These are phyloP conservation scores for Trametes punicea DNA, from an alignment of 768 basidiomycete species.

Conservation along the genomic window DNA sequence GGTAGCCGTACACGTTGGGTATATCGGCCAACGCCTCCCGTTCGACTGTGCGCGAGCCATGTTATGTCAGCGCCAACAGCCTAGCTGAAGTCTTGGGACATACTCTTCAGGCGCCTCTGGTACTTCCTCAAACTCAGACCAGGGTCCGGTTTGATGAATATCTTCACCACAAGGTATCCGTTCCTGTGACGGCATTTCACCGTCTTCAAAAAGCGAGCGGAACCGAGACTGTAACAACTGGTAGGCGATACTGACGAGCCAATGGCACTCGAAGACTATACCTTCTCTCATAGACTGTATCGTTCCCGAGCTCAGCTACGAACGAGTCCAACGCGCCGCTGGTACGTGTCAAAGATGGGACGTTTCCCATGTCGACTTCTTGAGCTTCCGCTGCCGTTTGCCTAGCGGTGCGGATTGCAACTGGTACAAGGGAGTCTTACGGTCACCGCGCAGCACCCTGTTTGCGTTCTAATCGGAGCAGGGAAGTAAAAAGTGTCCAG, in stretches of 20 bases:
- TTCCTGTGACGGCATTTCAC: slow-evolving; percentile 84
- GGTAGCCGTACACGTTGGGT: slow-evolving; percentile 85
- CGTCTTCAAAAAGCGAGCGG: slow-evolving; percentile 71
- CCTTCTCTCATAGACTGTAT: slow-evolving; percentile 93
- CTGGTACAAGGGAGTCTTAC: no score
- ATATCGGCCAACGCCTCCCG: slow-evolving; percentile 81
- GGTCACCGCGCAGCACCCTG: no score
- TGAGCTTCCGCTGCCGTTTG: no score
- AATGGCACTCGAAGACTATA: slow-evolving; percentile 32
- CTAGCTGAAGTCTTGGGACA: slow-evolving; percentile 13
- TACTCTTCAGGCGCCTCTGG: slow-evolving; percentile 75
- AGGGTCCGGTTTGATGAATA: slow-evolving; percentile 94
- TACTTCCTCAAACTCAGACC: slow-evolving; percentile 73
- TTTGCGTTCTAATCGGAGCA: no score
- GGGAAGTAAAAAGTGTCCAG: no score
- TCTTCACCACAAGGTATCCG: slow-evolving; percentile 86
- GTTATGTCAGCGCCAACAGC: neutral
- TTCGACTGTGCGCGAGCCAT: slow-evolving; percentile 47
- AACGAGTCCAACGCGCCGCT: slow-evolving; percentile 86
- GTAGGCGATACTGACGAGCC: neutral
- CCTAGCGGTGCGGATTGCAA: no score
- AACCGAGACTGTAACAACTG: slow-evolving; percentile 49
- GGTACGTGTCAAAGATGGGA: slow-evolving; percentile 69
- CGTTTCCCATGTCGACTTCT: slow-evolving; percentile 78
- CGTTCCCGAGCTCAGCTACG: slow-evolving; percentile 81